A percentile compares a stretch with the other conserved stretches of the same genome.
These are phyloP conservation scores for Asclepias syriaca DNA, from an alignment of 257 asterid genomes.

Conservation along the genomic window DNA sequence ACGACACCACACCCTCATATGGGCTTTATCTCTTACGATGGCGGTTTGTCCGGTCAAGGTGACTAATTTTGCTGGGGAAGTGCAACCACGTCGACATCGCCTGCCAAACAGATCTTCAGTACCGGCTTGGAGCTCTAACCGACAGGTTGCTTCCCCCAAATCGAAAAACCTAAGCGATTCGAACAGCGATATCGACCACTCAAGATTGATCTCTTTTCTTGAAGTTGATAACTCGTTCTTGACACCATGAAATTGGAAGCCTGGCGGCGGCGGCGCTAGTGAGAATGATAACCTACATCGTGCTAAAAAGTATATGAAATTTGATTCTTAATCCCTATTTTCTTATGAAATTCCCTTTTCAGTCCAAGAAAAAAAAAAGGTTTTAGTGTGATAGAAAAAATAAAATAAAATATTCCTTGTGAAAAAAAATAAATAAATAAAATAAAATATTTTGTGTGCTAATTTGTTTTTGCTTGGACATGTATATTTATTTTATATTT, in stretches of 20 bases:
- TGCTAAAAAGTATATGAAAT: not conserved
- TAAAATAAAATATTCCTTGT: too few relatives aligned
- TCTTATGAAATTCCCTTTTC: not conserved
- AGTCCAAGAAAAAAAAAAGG: not conserved
- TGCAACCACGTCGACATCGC: not conserved
- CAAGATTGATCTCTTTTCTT: not conserved
- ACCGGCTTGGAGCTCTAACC: too few relatives aligned
- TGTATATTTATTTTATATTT: too few relatives aligned
- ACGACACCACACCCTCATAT: too few relatives aligned
- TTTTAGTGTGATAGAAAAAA: not conserved
- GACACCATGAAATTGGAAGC: not conserved
- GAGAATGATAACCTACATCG: not conserved
- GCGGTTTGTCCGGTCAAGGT: too few relatives aligned
- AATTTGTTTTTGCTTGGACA: not conserved
- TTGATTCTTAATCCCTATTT: not conserved
- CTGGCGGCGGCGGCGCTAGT: too few relatives aligned
- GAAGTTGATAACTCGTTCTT: conserved; percentile 2
- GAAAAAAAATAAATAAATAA: too few relatives aligned
- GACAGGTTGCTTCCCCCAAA: too few relatives aligned
- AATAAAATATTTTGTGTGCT: not conserved
- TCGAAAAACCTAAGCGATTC: too few relatives aligned
- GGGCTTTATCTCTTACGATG: too few relatives aligned
- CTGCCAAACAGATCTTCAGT: too few relatives aligned
- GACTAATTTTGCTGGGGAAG: too few relatives aligned
- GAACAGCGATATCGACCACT: not conserved